Evolutionary conservation across 2,329 filamentous ascomycete species (phyloP), one percentile per base, ranked within the genome.

Genomic region (Nemania sp.): DNA sequence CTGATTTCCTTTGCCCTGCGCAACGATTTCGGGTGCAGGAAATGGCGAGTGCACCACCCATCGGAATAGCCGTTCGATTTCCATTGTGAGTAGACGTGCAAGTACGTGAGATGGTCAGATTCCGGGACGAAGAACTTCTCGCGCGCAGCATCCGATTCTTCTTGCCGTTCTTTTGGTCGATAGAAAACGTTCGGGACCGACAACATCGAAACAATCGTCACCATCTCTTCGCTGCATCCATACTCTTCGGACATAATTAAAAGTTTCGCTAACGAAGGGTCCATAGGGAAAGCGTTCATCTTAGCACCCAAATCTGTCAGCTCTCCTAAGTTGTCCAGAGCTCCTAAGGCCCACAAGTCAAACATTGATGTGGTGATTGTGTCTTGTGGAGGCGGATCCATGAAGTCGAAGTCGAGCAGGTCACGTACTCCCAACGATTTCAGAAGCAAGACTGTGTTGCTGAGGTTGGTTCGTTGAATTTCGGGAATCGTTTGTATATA

Each of bases 101-200:
- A 83, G 37, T 97, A 89, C 0, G 94, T 99, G 34, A 99, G 78
- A 70, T 99, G 94, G 70, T 99, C 94, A 1, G 91, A 97, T 73
- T 99, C 94, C 23, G 94, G 91, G 6, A 99, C 94, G 75, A 96
- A 97, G 73, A 99, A 99, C 72, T 97, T 97, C 70, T 99, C 94
- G 23, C 93, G 86, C 28, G 94, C 92, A 0, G 92, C 86, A 66
- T 99, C 94, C 5, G 93, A 94, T 75, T 99, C 94, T 68, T 99
- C 94, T 66, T 96, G 89, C 1, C 94, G 88, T 72, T 99, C 95
- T 70, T 96, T 97, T 3, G 94, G 94, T 6, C 95, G 85, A 75
- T 97, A 97, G 74, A 97, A 99, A 23, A 97, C 94, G 59, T 88
- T 95, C 8, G 94, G 94, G 0, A 99, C 94, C 1, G 91, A 96